Evolutionary conservation across 2,329 filamentous ascomycete genomes (phyloP).

Genomic region (Coniosporium tulheliwenetii): DNA sequence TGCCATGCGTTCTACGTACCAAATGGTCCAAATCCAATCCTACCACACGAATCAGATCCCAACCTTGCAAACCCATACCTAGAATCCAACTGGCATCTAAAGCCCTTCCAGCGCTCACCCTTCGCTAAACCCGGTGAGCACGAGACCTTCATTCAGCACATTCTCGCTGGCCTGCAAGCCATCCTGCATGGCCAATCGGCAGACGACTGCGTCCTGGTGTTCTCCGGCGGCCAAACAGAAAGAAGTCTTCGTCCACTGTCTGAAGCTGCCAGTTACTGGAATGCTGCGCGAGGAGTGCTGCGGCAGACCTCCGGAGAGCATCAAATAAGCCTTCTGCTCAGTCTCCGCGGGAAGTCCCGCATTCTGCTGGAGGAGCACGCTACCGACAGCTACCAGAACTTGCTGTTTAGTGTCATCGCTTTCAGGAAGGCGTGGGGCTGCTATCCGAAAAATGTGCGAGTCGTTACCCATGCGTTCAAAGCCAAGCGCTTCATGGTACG

Average conservation of each 20-base stretch:
- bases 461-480: slow-evolving; percentile 34
- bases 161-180: slow-evolving; percentile 44
- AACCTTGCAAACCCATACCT: slow-evolving; percentile 14
- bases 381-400: slow-evolving; percentile 74
- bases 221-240: slow-evolving; percentile 49
- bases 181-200: slow-evolving; percentile 29
- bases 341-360: slow-evolving; percentile 2
- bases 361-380: slow-evolving; percentile 53
- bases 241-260: slow-evolving; percentile 6
- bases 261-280: slow-evolving; percentile 14
- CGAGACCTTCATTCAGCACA: slow-evolving; percentile 63
- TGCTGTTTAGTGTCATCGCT: slow-evolving; percentile 58
- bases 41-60: slow-evolving; percentile 37
- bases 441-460: slow-evolving; percentile 24
- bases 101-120: slow-evolving; percentile 48
- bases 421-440: slow-evolving; percentile 23
- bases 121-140: slow-evolving; percentile 47
- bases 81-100: slow-evolving; percentile 47
- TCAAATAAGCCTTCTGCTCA: slow-evolving; percentile 3
- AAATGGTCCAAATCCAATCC: slow-evolving; percentile 70
- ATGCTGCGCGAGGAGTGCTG: slow-evolving; percentile 10
- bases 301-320: not conserved
- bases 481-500: slow-evolving; percentile 22
- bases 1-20: slow-evolving; percentile 29
- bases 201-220: slow-evolving; percentile 38